A percentile compares a stretch with the other conserved stretches of the same genome.
Conservation (phyloP, 1,139 yeast species). For the Arxiozyma bovina region DNA sequence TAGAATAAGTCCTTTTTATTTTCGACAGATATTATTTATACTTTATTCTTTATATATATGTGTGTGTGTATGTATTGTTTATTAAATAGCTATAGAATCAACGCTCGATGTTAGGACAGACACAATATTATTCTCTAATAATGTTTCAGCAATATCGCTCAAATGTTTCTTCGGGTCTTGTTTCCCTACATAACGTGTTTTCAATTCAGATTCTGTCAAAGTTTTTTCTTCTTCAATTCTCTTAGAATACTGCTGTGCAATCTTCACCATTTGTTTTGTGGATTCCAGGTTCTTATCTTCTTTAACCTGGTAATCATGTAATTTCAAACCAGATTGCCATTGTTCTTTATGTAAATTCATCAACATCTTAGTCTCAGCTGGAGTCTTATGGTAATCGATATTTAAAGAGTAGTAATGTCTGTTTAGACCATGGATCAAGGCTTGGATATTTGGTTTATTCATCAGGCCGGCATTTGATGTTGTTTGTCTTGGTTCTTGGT, state of each 20-base stretch:
- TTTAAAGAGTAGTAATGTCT: slow-evolving; percentile 94
- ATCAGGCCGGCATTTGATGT: slow-evolving; percentile 92
- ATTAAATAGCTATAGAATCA: slow-evolving; percentile 74
- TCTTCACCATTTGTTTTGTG: slow-evolving; percentile 73
- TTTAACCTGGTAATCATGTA: slow-evolving; percentile 68
- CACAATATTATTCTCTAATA: slow-evolving; percentile 84
- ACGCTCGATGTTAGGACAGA: slow-evolving; percentile 82
- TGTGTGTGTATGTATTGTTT: slow-evolving; percentile 10
- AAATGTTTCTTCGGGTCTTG: slow-evolving; percentile 98
- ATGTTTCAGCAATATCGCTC: slow-evolving; percentile 74
- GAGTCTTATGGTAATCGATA: slow-evolving; percentile 89
- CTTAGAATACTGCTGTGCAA: slow-evolving; percentile 83
- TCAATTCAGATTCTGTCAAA: slow-evolving; percentile 75
- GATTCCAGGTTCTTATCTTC: slow-evolving; percentile 69
- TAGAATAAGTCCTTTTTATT: background rate
- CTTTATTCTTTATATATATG: slow-evolving; percentile 3
- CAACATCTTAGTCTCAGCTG: slow-evolving; percentile 88
- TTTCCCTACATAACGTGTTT: slow-evolving; percentile 94
- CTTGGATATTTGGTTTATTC: slow-evolving; percentile 96
- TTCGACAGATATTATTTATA: background rate
- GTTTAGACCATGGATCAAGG: slow-evolving; percentile 91
- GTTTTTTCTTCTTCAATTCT: slow-evolving; percentile 92
- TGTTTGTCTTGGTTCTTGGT: slow-evolving; percentile 96
- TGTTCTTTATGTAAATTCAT: slow-evolving; percentile 88
- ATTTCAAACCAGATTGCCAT: slow-evolving; percentile 88